Conservation (phyloP, 129 eudicot species). For the Solidago caesia region DNA sequence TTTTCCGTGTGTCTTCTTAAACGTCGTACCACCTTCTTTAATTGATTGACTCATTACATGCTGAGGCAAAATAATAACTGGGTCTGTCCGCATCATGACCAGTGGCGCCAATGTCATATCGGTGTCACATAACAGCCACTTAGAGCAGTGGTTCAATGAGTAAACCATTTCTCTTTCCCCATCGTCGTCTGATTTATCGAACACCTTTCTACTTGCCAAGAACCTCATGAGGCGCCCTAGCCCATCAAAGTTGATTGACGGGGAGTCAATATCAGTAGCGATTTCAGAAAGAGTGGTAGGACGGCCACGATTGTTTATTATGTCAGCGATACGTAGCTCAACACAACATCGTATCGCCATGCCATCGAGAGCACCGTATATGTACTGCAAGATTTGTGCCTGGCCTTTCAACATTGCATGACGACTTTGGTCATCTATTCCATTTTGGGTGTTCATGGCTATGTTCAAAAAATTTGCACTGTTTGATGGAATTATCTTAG, state of each 20-base stretch:
- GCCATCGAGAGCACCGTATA: constrained; percentile 19
- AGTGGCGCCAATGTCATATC: constrained; percentile 23
- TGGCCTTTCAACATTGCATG: constrained; percentile 20
- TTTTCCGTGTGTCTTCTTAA: constrained; percentile 33
- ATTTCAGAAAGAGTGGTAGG: constrained; percentile 37
- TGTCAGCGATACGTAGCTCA: constrained; percentile 42
- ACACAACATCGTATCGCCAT: constrained; percentile 39
- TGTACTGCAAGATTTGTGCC: constrained; percentile 16
- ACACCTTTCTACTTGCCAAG: constrained; percentile 28
- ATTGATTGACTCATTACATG: constrained; percentile 24
- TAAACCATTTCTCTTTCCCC: constrained; percentile 7
- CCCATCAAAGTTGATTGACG: constrained; percentile 9
- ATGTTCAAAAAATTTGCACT: no score
- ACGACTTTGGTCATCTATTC: neutral
- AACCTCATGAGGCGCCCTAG: constrained; percentile 32
- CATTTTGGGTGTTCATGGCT: neutral
- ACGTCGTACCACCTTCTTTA: constrained; percentile 31
- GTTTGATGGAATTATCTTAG: no score
- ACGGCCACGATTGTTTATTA: constrained; percentile 24
- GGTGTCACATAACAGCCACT: constrained; percentile 16
- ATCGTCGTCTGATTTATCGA: neutral
- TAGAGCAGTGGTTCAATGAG: constrained; percentile 24
- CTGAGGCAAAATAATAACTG: neutral
- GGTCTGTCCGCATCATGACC: constrained; percentile 22
- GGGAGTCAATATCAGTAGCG: constrained; percentile 15